Base-by-base conservation (phyloP, 1,139 yeast species). In the Taiozyma sp. region DNA sequence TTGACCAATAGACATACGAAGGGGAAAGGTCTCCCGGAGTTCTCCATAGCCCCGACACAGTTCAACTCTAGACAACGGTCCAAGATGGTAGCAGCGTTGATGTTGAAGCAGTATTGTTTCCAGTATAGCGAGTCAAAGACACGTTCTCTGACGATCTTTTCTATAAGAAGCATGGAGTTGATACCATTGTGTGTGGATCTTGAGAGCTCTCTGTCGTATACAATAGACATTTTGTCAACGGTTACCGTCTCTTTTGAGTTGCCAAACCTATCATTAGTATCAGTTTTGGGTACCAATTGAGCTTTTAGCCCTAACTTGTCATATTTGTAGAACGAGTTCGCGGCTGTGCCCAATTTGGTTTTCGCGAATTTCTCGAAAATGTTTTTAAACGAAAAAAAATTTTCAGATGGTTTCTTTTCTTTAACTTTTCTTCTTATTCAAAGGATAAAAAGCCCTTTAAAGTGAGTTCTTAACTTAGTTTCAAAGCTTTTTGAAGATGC, bases 71-170 rank as follows among this genome's bases (percentile, higher is more conserved):
- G 56, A 1, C 60, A 74, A 39, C 75, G 72, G 40, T 76, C 74
- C 13, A 80, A 40, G 8, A 60, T 37, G 7, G 56, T 51, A 0
- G 60, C 57, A 3, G 58, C 76, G 53, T 79, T 77, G 48, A 83
- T 69, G 37, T 76, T 70, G 53, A 73, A 76, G 46, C 83, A 75
- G 55, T 73, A 66, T 58, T 79, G 79, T 53, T 81, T 80, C 72
- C 81, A 83, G 60, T 80, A 83, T 2, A 80, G 61, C 0, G 83
- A 76, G 58, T 82, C 88, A 47, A 77, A 76, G 4, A 82, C 78
- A 37, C 83, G 67, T 56, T 81, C 85, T 53, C 87, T 67, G 21
- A 79, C 68, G 45, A 83, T 83, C 49, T 83, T 79, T 60, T 82
- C 88, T 5, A 82, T 64, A n/a, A 81, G 62, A 45, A 73, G 62